These are phyloP conservation scores for Boletus semigastroideus DNA, from an alignment of 1,284 basidiomycete species.

Conservation along the genomic window DNA sequence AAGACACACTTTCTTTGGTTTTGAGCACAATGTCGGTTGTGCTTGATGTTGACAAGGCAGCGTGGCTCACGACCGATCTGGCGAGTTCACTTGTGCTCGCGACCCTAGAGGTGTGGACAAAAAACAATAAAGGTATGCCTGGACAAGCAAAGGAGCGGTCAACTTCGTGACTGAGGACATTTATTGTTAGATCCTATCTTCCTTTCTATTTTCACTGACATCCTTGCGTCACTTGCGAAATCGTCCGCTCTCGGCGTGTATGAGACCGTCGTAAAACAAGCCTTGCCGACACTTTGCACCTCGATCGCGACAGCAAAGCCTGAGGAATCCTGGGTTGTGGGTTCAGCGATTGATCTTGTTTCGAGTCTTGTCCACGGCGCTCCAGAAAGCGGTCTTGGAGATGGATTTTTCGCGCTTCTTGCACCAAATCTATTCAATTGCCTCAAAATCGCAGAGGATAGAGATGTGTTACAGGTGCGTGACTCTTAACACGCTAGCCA, in stretches of 20 bases:
- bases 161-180: slow-evolving; percentile 4
- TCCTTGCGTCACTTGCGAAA: slow-evolving; percentile 70
- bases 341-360: slow-evolving; percentile 81
- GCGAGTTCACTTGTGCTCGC: slow-evolving; percentile 65
- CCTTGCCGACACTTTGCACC: slow-evolving; percentile 70
- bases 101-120: slow-evolving; percentile 77
- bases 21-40: slow-evolving; percentile 84
- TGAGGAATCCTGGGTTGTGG: slow-evolving; percentile 69
- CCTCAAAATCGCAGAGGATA: slow-evolving; percentile 69
- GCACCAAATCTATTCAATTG: slow-evolving; percentile 75
- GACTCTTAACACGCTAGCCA: not conserved
- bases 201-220: slow-evolving; percentile 82
- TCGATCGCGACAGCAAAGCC: slow-evolving; percentile 59
- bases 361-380: slow-evolving; percentile 70
- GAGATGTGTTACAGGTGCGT: slow-evolving; percentile 79
- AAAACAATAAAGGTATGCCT: slow-evolving; percentile 73
- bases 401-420: slow-evolving; percentile 72
- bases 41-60: slow-evolving; percentile 69
- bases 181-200: slow-evolving; percentile 76
- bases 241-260: slow-evolving; percentile 62
- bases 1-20: slow-evolving; percentile 89
- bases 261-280: slow-evolving; percentile 67
- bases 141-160: not conserved
- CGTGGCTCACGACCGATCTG: slow-evolving; percentile 65
- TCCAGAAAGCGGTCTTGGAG: slow-evolving; percentile 65